Base-by-base conservation (phyloP, 805 yeast species). In the Monosporozyma solicola region DNA sequence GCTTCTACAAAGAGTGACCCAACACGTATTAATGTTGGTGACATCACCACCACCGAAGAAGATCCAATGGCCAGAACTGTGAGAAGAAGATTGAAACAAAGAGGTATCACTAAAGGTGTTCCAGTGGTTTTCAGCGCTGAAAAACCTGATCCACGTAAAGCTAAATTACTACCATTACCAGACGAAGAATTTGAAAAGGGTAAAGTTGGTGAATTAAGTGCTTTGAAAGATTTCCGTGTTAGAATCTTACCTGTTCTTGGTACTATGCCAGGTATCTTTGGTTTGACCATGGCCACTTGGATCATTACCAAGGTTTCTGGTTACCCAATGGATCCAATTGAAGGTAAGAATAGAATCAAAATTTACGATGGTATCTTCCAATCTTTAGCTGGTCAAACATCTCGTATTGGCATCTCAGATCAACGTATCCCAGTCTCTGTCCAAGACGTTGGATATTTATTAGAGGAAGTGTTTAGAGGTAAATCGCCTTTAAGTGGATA, bases 1-100 rank as follows among this genome's bases (percentile, higher is more conserved):
- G 98, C 99, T 0, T 96, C 97, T 4, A 85, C 96, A 60, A 94
- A 94, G 68, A 85, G 95, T 51, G 99, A 94, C 66, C 95, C 98
- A 11, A 85, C 97, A 2, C 76, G 98, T 62, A 80, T 94, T 53
- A 87, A 89, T 65, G 78, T 94, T 44, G 90, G 90, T 35, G 99
- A 94, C 69, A 81, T 94, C 51, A 83, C 95, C 35, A 80, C 79
- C 51, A 87, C 99, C 0, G 92, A 87, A 62, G 99, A 94, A 69
- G 99, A 94, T 68, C 94, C 97, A 6, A 74, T 94, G 54, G 87
- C 97, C 13, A 80, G 95, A 56, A 74, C 92, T 0, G 95, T 90
- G 5, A 79, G 99, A 65, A 79, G 96, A 61, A 79, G 90, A 61
- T 76, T 94, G 60, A 85, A 89, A 67, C 80, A 83, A 64, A 77